Base-by-base conservation (phyloP, 805 yeast species). In the Saccharomycopsis javanensis region DNA sequence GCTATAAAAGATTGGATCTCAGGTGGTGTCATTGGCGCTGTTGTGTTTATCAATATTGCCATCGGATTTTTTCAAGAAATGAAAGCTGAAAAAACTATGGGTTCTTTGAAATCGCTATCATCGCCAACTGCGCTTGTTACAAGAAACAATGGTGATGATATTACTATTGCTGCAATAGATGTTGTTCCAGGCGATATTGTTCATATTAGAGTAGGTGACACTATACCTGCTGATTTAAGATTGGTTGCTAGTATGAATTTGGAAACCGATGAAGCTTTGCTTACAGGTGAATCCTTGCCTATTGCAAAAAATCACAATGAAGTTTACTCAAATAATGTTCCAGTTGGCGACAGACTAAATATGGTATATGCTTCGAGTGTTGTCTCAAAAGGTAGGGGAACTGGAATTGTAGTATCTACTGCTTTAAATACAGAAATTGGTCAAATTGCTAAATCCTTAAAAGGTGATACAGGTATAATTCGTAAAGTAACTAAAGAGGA, bases 271-370 rank as follows among this genome's bases (percentile, higher is more conserved):
- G 99, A 94, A 70, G 85, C 97, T 2, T 72, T 91, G 20, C 74
- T 94, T 57, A 92, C 99, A 0, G 99, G 99, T 51, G 99, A 94
- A 71, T 80, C 96, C 0, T 67, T 80, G 45, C 91, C 96, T 1
- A 83, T 91, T 1, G 69, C 72, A 45, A 94, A 92, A 66, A 74
- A 77, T 53, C 75, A 72, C 27, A 64, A 67, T 0, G 71, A 71
- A 10, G 70, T 75, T 7, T 81, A 76, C 59, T 64, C 69, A 1
- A 18, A 6, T 13, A 27, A n/a, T 23, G 70, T 79, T 13, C 85
- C 88, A 8, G 85, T 86, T 30, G 92, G 91, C 54, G 92, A 86
- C 66, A 72, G 92, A 48, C 67, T 80, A 58, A 86, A 86, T 68
- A 76, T 86, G 85, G 89, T 83, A 0, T 86, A 71, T 64, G 76